These are phyloP conservation scores for Hypsizygus ulmarius DNA, from an alignment of 1,284 basidiomycete genomes.

Conservation along the genomic window DNA sequence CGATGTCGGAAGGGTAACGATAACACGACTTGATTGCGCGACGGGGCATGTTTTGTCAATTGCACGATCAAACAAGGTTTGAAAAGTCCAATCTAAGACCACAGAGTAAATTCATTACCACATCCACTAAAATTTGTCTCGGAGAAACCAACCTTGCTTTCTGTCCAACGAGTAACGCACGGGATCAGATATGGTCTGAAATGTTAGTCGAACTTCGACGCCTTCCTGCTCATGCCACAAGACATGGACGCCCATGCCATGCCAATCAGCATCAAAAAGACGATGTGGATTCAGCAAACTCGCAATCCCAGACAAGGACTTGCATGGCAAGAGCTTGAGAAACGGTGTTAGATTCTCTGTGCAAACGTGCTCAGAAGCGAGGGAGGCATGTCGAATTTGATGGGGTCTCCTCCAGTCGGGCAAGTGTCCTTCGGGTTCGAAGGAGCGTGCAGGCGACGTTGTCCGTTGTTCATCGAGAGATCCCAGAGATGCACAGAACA, in stretches of 20 bases:
- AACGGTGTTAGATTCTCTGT: constrained; percentile 98
- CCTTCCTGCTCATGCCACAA: constrained; percentile 51
- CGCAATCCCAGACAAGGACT: constrained; percentile 87
- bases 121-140: background rate
- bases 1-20: constrained; percentile 44
- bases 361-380: constrained; percentile 85
- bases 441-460: constrained; percentile 59
- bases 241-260: constrained; percentile 82
- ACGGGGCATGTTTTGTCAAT: constrained; percentile 65
- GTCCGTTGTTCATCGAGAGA: constrained; percentile 71
- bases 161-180: constrained; percentile 50
- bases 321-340: constrained; percentile 92
- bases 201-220: constrained; percentile 70
- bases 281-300: constrained; percentile 82
- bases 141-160: constrained; percentile 52
- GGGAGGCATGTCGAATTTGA: constrained; percentile 69
- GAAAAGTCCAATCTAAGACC: constrained; percentile 73
- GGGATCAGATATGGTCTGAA: constrained; percentile 83
- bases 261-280: constrained; percentile 86
- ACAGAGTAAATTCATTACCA: constrained; percentile 6
- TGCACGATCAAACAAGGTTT: constrained; percentile 67
- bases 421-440: constrained; percentile 55
- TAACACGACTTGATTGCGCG: constrained; percentile 50
- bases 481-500: constrained; percentile 93
- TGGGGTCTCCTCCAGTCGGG: constrained; percentile 52